A percentile compares a stretch with the other conserved stretches of the same genome.
Evolutionary conservation across 1,139 yeast genomes (phyloP).

Genomic region (Scheffersomyces insectosa): DNA sequence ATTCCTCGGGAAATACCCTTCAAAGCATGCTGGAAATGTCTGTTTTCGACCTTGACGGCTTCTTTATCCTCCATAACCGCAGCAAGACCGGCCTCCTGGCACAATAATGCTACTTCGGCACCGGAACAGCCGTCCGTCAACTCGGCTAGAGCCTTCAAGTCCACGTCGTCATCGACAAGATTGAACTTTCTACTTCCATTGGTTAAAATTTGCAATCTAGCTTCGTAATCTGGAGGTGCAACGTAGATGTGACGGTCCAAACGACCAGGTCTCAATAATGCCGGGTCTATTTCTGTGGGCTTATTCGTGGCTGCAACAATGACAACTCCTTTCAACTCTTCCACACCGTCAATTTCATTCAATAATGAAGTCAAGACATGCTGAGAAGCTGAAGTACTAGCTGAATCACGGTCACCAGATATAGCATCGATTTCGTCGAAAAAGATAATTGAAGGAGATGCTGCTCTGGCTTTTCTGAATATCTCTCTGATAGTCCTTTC

Average conservation of each 20-base stretch:
- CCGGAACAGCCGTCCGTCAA: constrained; percentile 91
- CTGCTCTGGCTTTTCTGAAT: constrained; percentile 88
- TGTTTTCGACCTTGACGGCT: constrained; percentile 51
- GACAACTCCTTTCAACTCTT: constrained; percentile 87
- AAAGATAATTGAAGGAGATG: constrained; percentile 88
- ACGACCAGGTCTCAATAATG: constrained; percentile 90
- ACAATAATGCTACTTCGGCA: constrained; percentile 86
- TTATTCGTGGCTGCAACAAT: constrained; percentile 94
- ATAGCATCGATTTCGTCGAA: constrained; percentile 96
- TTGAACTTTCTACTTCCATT: constrained; percentile 62
- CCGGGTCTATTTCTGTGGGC: constrained; percentile 91
- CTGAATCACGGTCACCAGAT: constrained; percentile 66
- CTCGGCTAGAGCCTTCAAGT: constrained; percentile 55
- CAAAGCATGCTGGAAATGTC: constrained; percentile 75
- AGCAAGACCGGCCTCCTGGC: constrained; percentile 93
- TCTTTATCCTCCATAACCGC: constrained; percentile 80
- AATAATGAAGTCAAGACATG: constrained; percentile 86
- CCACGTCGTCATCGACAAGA: constrained; percentile 43
- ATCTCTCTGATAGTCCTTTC: constrained; percentile 88
- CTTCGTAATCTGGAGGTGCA: constrained; percentile 81
- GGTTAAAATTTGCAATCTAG: constrained; percentile 71
- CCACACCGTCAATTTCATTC: constrained; percentile 96
- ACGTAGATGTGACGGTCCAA: constrained; percentile 91
- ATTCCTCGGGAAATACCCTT: constrained; percentile 71
- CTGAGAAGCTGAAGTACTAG: constrained; percentile 71